A percentile compares a stretch with the other conserved stretches of the same genome.
Evolutionary conservation across 768 basidiomycete genomes (phyloP).

Genomic region (Pilatotrama ljubarskyi): DNA sequence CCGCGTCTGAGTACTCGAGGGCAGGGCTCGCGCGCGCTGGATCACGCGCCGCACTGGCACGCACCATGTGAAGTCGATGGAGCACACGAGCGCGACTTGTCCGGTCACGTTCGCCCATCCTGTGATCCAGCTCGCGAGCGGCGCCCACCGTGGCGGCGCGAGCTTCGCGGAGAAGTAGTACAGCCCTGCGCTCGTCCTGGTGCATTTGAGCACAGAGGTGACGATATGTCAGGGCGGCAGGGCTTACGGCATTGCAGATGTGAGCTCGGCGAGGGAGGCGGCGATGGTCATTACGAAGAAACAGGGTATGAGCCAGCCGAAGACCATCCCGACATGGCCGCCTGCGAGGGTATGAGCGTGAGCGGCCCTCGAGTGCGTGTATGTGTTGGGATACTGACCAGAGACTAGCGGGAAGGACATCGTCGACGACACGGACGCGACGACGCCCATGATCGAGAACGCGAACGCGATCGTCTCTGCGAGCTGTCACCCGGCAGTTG

Average conservation of each 20-base stretch:
- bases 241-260: slow-evolving; percentile 75
- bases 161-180: slow-evolving; percentile 80
- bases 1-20: not conserved
- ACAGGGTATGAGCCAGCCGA: slow-evolving; percentile 74
- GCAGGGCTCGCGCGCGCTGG: not conserved
- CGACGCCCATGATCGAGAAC: slow-evolving; percentile 72
- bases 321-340: slow-evolving; percentile 77
- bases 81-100: slow-evolving; percentile 67
- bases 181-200: slow-evolving; percentile 73
- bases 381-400: slow-evolving; percentile 39
- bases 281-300: slow-evolving; percentile 69
- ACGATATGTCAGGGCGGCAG: not conserved
- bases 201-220: not conserved
- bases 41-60: slow-evolving; percentile 12
- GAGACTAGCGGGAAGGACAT: slow-evolving; percentile 62
- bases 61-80: slow-evolving; percentile 72
- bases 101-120: slow-evolving; percentile 78
- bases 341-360: slow-evolving; percentile 37
- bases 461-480: slow-evolving; percentile 66
- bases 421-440: slow-evolving; percentile 69
- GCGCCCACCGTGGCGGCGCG: slow-evolving; percentile 59
- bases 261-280: slow-evolving; percentile 70
- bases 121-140: slow-evolving; percentile 67
- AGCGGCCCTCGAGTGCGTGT: not conserved
- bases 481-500: slow-evolving; percentile 35